A percentile compares a stretch with the other conserved stretches of the same genome.
phyloP scores from a whole-genome alignment of 306 rosid genomes.

The Astragalus glycyphyllos region DNA sequence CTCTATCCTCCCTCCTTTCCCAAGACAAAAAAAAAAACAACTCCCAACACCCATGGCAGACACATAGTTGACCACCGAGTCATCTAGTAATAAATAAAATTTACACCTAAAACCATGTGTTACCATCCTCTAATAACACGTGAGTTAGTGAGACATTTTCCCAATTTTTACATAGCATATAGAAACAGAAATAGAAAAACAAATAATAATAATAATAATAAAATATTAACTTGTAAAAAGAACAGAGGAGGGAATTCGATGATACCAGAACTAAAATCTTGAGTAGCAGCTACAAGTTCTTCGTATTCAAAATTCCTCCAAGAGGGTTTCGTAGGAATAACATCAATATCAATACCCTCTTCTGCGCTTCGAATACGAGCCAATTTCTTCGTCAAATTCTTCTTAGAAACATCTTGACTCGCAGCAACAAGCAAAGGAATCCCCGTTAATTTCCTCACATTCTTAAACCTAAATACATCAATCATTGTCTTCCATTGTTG shows the following conservation, averaged over 20 bases:
- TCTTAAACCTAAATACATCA: constrained; percentile 65
- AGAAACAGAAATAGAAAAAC: too few species aligned
- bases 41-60: not conserved
- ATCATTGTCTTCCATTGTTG: constrained; percentile 68
- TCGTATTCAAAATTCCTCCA: constrained; percentile 82
- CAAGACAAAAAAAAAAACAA: constrained; percentile 8
- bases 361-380: constrained; percentile 72
- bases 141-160: too few species aligned
- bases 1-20: not conserved
- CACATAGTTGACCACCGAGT: constrained; percentile 17
- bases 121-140: too few species aligned
- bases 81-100: not conserved
- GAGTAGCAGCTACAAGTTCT: constrained; percentile 76
- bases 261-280: constrained; percentile 67
- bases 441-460: constrained; percentile 54
- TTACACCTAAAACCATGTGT: not conserved
- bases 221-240: too few species aligned
- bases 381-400: constrained; percentile 58
- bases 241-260: too few species aligned
- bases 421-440: constrained; percentile 60
- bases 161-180: too few species aligned
- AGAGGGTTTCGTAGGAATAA: constrained; percentile 64
- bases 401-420: constrained; percentile 56
- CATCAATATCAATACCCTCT: constrained; percentile 48
- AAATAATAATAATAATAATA: too few species aligned